Base-by-base conservation (phyloP, 2,329 filamentous ascomycete genomes). In the Aspergillus arachidicola region DNA sequence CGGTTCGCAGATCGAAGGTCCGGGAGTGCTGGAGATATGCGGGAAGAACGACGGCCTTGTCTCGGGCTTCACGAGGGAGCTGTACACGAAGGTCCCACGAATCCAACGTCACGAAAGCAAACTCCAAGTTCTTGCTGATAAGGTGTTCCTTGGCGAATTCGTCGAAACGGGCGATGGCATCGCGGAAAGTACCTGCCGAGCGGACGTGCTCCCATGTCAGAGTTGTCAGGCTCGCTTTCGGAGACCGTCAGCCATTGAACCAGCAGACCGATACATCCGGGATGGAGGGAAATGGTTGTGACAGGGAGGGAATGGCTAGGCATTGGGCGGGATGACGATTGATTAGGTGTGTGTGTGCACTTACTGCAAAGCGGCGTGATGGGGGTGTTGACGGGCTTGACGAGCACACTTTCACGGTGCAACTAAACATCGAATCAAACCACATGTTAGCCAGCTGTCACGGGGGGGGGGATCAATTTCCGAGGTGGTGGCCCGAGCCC, bases 181-280 rank as follows among this genome's bases (percentile, higher is more conserved):
- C 95, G 73, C 94, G 90, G 87, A 98, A 99, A 71, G 93, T 94
- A 71, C 95, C 95, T 78, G 95, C 94, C 80, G 94, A 96, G 78
- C 94, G 91, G 78, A 99, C 95, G 83, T 99, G 94, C 80, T 99
- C 95, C 95, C 95, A 99, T 60, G 95, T 98, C 73, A 99, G 85
- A 69, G 95, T 99, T 53, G 95, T 99, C 79, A 99, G 85, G 83
- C 94, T 97, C 77, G 95, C 94, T 97, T 65, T 63, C 78, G 60
- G 64, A 65, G 67, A 69, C 62, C 61, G 69, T 72, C 68, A 73
- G 71, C 67, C 66, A 72, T 68, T 69, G 68, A 67, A 68, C 66
- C 57, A 67, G 61, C 61, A 64, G 64, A 68, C 69, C 61, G 65
- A 68, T 66, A 64, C 59, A 69, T 60, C 54, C 61, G 60, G 59